A percentile compares a stretch with the other conserved stretches of the same genome.
These are phyloP conservation scores for Solanum infundibuliforme DNA, from an alignment of 257 asterid species.

Conservation along the genomic window DNA sequence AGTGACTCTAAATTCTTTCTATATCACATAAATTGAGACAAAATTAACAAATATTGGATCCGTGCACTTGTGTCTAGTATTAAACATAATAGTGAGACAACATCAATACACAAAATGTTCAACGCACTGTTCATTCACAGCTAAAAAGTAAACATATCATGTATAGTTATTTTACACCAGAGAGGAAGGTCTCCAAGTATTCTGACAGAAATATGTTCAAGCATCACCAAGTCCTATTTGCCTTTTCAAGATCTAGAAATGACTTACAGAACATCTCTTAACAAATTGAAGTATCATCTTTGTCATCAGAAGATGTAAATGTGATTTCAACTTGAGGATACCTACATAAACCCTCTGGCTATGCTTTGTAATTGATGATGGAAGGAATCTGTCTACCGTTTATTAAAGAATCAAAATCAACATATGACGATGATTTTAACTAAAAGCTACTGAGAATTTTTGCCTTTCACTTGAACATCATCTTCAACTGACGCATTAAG, in stretches of 20 bases:
- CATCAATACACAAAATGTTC: neutral
- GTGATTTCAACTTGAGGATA: neutral
- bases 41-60: neutral
- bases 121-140: neutral
- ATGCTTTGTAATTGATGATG: neutral
- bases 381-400: neutral
- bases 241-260: neutral
- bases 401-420: neutral
- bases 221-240: neutral
- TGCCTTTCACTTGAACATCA: conserved; percentile 26
- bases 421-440: neutral
- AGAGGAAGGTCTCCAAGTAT: neutral
- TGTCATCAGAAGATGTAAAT: neutral
- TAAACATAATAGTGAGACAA: neutral
- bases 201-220: neutral
- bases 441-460: conserved; percentile 22
- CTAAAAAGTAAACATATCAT: neutral
- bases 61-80: neutral
- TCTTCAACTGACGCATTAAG: conserved; percentile 32
- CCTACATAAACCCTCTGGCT: neutral
- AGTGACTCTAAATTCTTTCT: neutral
- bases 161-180: neutral
- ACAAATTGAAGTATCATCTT: neutral
- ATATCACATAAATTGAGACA: neutral
- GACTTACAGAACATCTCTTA: neutral